phyloP scores from a whole-genome alignment of 1,284 basidiomycete species.

The Ganoderma resinaceum region DNA sequence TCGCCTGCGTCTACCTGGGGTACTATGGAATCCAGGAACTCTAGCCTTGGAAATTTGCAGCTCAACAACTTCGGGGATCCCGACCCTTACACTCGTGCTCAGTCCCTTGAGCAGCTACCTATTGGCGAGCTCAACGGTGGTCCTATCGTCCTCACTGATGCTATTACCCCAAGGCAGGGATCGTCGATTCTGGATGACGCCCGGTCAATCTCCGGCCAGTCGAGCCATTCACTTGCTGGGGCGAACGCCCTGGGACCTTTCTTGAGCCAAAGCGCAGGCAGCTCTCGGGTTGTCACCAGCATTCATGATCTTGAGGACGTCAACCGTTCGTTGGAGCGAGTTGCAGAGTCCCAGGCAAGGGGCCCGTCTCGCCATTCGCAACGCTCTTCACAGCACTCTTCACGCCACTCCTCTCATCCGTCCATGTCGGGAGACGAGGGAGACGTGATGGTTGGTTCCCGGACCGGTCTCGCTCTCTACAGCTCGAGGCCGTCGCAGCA shows the following conservation, averaged over 20 bases:
- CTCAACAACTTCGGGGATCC: slow-evolving; percentile 22
- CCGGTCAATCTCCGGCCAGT: slow-evolving; percentile 18
- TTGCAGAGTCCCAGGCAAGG: slow-evolving; percentile 18
- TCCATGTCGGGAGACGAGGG: slow-evolving; percentile 22
- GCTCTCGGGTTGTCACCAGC: slow-evolving; percentile 29
- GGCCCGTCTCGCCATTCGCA: slow-evolving; percentile 20
- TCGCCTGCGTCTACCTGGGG: slow-evolving; percentile 36
- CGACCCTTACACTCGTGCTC: slow-evolving; percentile 1
- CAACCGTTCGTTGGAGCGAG: slow-evolving; percentile 28
- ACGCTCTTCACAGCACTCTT: slow-evolving; percentile 20
- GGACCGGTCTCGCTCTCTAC: slow-evolving; percentile 32
- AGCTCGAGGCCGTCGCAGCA: slow-evolving; percentile 26
- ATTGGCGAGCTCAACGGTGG: slow-evolving; percentile 20
- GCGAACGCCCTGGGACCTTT: slow-evolving; percentile 5
- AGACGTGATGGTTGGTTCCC: slow-evolving; percentile 25
- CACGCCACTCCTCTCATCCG: background rate
- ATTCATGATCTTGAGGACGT: slow-evolving; percentile 31
- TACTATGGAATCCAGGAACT: slow-evolving; percentile 23
- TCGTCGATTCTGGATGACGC: slow-evolving; percentile 9
- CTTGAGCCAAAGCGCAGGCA: slow-evolving; percentile 16
- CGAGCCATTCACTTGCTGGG: slow-evolving; percentile 12
- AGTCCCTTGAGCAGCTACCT: slow-evolving; percentile 21
- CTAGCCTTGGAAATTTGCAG: slow-evolving; percentile 27
- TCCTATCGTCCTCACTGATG: slow-evolving; percentile 16
- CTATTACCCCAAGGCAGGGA: slow-evolving; percentile 13